phyloP scores from a whole-genome alignment of 2,329 filamentous ascomycete species.

The Colletotrichum sublineola region DNA sequence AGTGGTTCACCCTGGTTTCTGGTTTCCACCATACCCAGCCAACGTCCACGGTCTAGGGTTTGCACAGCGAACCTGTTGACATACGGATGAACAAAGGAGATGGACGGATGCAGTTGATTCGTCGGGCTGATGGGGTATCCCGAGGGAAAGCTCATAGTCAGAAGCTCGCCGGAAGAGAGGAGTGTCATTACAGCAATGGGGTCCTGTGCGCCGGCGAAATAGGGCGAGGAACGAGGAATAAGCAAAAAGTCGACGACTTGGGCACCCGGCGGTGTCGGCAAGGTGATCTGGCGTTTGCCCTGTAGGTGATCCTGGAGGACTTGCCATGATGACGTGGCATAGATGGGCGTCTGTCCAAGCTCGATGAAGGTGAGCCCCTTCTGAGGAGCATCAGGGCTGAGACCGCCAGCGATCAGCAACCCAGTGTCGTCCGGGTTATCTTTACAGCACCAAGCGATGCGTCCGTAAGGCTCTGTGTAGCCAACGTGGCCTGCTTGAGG shows the following conservation, averaged over 20 bases:
- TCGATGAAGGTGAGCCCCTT: constrained; percentile 92
- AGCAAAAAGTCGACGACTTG: constrained; percentile 85
- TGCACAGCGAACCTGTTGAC: constrained; percentile 80
- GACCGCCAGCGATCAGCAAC: constrained; percentile 86
- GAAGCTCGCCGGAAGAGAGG: constrained; percentile 86
- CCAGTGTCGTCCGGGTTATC: constrained; percentile 94
- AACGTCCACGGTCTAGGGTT: constrained; percentile 81
- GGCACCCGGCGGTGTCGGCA: constrained; percentile 82
- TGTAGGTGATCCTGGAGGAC: constrained; percentile 82
- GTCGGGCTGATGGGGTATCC: constrained; percentile 92
- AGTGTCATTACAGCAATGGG: constrained; percentile 87
- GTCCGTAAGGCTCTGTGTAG: constrained; percentile 80
- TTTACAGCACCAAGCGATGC: constrained; percentile 94
- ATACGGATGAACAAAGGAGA: constrained; percentile 92
- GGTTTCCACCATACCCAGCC: constrained; percentile 92
- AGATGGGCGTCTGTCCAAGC: constrained; percentile 88
- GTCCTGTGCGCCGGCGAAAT: constrained; percentile 90
- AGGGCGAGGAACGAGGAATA: constrained; percentile 84
- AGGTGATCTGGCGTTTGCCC: constrained; percentile 77
- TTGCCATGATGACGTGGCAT: constrained; percentile 93
- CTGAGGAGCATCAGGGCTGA: constrained; percentile 73
- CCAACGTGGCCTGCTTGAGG: constrained; percentile 64
- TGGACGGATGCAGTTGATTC: constrained; percentile 89
- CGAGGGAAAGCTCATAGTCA: constrained; percentile 92
- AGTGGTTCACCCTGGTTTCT: constrained; percentile 83